Evolutionary conservation across 169 alveolate species (phyloP), one percentile per base, ranked within the genome.

Genomic region (Eimeria acervulina): DNA sequence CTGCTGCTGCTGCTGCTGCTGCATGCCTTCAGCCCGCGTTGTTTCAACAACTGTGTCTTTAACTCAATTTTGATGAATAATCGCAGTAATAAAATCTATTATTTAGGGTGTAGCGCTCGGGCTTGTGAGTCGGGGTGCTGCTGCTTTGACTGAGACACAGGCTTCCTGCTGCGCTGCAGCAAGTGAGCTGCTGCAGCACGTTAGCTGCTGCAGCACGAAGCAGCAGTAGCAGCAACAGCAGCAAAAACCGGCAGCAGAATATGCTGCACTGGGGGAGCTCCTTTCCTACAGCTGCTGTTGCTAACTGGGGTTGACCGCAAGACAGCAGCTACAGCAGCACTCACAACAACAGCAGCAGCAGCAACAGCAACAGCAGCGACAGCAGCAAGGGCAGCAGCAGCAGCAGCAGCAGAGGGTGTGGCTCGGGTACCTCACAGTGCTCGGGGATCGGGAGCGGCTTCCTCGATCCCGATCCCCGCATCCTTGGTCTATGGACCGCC

Each of bases 1-100:
- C 66, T 26, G 74, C 74, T 26, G 84, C 84, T 72, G 84, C 84
- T 36, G 84, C 84, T 40, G 52, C 44, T 36, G 84, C 51, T 72
- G 84, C 84, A 72, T 72, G 84, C 84, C 84, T 40, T 26, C 55
- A 72, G 33, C 84, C 52, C 84, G 15, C 10, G 84, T 36, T 40
- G 84, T n/a, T 72, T 7, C 5, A 33, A 52, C 52, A n/a, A 15
- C 26, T 63, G 74, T 63, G 84, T 33, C 44, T 72, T 36, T 52
- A 72, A 36, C n/a, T 17, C 52, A 23, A 12, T 72, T 36, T 33
- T 19, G n/a, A 38, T 72, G 84, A 72, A 72, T 17, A 17, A 17
- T 72, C 28, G n/a, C 15, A 72, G 7, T 72, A 33, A 36, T 72
- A 72, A 36, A 12, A n/a, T n/a, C 26, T 6, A 63, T 8, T 8